Evolutionary conservation across 2,329 filamentous ascomycete genomes (phyloP), one percentile per base, ranked within the genome.

Genomic region (Capronia americana): DNA sequence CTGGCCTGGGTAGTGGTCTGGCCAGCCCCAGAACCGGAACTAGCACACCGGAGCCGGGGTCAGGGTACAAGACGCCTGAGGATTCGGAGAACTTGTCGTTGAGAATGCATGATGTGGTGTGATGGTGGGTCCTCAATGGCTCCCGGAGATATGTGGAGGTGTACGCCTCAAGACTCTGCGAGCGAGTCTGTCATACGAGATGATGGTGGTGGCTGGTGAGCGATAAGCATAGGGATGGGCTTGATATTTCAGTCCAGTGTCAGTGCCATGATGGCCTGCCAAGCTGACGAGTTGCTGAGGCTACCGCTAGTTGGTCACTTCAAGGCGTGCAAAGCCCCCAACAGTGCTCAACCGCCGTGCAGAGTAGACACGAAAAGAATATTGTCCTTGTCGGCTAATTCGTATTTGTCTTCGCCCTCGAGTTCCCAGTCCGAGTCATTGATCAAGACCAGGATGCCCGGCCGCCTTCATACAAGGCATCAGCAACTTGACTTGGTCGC

Each of bases 351-450:
- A 67, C 95, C 95, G 65, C 95, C 95, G 78, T 99, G 95, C 68
- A 99, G 83, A 20, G 95, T 99, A 68, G 93, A 97, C 69, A 99
- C 93, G 80, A 99, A 99, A 71, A 98, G 84, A 73, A 99, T 91
- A 76, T 91, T 94, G 81, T 99, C 95, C 65, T 88, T 86, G 68
- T 83, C 79, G 79, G 94, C 88, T 65, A 99, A 81, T 79, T 93
- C 89, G 76, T 98, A 98, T 71, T 88, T 86, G 76, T 95, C 93
- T 79, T 98, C 94, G 20, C 93, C 95, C 79, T 98, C 95, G 12
- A 99, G 86, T 79, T 98, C 95, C 95, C 95, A 99, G 78, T 99
- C 95, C 28, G 93, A 92, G 74, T 99, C 95, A 77, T 99, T 99
- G 78, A 99, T 96, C 64, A 99, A 85, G 30, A 97, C 94, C 51